Percentiles rank a stretch among this genome's conserved stretches.
phyloP scores from a whole-genome alignment of 331 rosid genomes.

The Acacia pycnantha region DNA sequence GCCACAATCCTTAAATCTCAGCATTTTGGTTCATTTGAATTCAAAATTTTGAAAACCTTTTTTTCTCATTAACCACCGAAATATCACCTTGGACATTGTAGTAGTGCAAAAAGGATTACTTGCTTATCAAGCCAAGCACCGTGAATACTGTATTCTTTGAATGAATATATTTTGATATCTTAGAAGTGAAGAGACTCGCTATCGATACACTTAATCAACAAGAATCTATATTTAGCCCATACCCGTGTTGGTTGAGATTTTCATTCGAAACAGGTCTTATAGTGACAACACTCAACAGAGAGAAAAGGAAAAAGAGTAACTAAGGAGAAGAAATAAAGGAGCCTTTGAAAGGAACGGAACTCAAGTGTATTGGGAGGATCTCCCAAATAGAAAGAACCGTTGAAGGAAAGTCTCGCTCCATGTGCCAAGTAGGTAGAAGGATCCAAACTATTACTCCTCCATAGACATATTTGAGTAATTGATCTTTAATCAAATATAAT shows the following conservation, averaged over 20 bases:
- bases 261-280: neutral
- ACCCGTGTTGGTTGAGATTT: neutral
- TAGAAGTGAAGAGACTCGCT: neutral
- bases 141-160: neutral
- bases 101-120: neutral
- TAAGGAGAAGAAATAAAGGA: neutral
- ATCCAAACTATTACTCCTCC: neutral
- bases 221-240: neutral
- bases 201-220: too few species aligned
- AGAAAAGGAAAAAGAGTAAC: too few species aligned
- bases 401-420: neutral
- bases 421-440: neutral
- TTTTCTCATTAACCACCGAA: neutral
- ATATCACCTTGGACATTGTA: neutral
- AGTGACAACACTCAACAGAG: neutral
- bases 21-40: neutral
- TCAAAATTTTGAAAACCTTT: neutral
- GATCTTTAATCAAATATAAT: too few species aligned
- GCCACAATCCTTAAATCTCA: neutral
- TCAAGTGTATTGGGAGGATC: neutral
- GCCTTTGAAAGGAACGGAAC: neutral
- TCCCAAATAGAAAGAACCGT: neutral
- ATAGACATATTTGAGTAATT: too few species aligned
- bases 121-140: neutral
- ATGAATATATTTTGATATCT: neutral